A percentile compares a stretch with the other conserved stretches of the same genome.
phyloP scores from a whole-genome alignment of 2,329 filamentous ascomycete genomes.

The Dothidotthia symphoricarpi region DNA sequence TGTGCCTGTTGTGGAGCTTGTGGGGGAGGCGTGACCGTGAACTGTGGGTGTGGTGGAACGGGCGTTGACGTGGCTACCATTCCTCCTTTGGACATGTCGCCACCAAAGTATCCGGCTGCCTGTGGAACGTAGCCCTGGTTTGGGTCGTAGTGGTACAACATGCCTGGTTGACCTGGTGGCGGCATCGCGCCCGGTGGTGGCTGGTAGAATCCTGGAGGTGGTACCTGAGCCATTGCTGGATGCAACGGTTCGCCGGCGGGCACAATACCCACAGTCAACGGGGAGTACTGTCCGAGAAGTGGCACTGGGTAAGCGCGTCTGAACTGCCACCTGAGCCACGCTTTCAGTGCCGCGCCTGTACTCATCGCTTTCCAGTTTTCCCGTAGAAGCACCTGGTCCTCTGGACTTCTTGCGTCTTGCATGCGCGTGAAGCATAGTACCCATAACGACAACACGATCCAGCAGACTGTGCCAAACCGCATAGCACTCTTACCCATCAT shows the following conservation, averaged over 20 bases:
- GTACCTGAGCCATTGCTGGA: conserved; percentile 23
- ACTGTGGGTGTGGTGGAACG: conserved; percentile 1
- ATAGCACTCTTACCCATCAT: conserved; percentile 34
- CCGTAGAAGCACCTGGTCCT: conserved; percentile 31
- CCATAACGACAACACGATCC: conserved; percentile 32
- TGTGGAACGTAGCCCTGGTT: conserved; percentile 18
- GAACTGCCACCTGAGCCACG: conserved; percentile 37
- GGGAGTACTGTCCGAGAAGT: conserved; percentile 32
- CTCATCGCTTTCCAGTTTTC: conserved; percentile 33
- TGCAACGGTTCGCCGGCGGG: conserved; percentile 26
- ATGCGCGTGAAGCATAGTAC: conserved; percentile 34
- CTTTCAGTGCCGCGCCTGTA: conserved; percentile 29
- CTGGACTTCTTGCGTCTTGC: conserved; percentile 29
- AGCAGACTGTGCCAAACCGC: conserved; percentile 34
- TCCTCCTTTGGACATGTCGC: conserved; percentile 13
- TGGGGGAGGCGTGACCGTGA: conserved; percentile 6
- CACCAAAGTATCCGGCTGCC: conserved; percentile 18
- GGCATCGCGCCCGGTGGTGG: conserved; percentile 13
- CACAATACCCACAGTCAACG: conserved; percentile 30
- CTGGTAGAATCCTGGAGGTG: conserved; percentile 7
- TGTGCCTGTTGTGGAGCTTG: conserved; percentile 17
- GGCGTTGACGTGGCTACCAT: conserved; percentile 12
- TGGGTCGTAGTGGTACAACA: conserved; percentile 17
- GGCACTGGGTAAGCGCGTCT: conserved; percentile 29
- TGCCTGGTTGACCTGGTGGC: conserved; percentile 23